A percentile compares a stretch with the other conserved stretches of the same genome.
Conservation (phyloP, 2,329 filamentous ascomycete species). For the Fusarium sp. region DNA sequence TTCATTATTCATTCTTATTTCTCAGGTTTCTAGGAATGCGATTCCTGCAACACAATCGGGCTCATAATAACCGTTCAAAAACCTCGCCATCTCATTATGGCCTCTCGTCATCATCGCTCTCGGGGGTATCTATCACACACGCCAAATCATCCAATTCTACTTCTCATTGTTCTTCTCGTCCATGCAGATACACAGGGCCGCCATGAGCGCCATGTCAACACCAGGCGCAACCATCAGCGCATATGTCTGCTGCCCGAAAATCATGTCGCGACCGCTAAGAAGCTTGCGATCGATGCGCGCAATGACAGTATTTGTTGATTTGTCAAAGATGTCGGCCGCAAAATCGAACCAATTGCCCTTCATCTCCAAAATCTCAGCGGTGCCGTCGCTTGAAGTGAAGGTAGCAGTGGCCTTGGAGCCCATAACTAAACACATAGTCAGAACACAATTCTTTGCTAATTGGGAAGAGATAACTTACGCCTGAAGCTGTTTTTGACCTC, state of each 20-base stretch:
- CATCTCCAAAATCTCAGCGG: slow-evolving; percentile 63
- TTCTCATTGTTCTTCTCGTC: slow-evolving; percentile 69
- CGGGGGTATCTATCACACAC: slow-evolving; percentile 20
- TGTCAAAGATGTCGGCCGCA: slow-evolving; percentile 67
- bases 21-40: background rate
- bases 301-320: slow-evolving; percentile 62
- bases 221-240: slow-evolving; percentile 71
- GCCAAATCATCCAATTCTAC: background rate
- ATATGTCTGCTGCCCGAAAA: slow-evolving; percentile 74
- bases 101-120: background rate
- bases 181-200: slow-evolving; percentile 74
- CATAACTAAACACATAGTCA: slow-evolving; percentile 55
- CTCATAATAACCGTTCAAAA: background rate
- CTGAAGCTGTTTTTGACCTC: slow-evolving; percentile 67
- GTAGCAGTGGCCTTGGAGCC: slow-evolving; percentile 66
- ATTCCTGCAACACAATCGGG: background rate
- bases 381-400: slow-evolving; percentile 64
- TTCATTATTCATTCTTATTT: background rate
- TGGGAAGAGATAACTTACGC: slow-evolving; percentile 53
- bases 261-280: slow-evolving; percentile 67
- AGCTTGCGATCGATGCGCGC: slow-evolving; percentile 70
- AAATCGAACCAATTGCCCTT: slow-evolving; percentile 72
- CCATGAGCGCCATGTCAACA: slow-evolving; percentile 74
- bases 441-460: background rate
- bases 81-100: background rate